Evolutionary conservation across 2,329 filamentous ascomycete species (phyloP), one percentile per base, ranked within the genome.

Genomic region (Trichoderma sp.): DNA sequence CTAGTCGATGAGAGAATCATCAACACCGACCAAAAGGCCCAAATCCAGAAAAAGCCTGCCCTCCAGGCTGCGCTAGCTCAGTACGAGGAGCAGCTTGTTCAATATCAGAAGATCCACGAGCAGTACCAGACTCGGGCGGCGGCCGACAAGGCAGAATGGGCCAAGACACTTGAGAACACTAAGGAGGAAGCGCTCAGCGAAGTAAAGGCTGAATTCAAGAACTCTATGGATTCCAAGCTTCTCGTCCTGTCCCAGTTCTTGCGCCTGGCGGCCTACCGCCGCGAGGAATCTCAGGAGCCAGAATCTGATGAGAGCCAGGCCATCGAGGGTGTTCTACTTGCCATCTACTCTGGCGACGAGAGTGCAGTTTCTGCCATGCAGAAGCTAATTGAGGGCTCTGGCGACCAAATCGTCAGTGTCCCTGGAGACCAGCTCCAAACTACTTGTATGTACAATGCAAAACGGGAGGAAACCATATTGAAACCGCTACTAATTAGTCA

Each of bases 331-430:
- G 89, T 93, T 39, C 84, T 96, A 69, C 84, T 94, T 58, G 86
- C 90, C 70, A 90, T 96, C 37, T 96, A 96, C 80, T 88, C 89
- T 56, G 93, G 92, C 58, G 91, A 95, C 75, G 87, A 91, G 72
- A 85, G 83, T 73, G 92, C 91, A 61, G 91, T 96, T 28, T 82
- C 87, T 66, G 88, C 91, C 68, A 93, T 93, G 81, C 80, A 92
- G 76, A 94, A 92, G 83, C 84, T 96, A 69, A 91, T 94, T 67
- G 85, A 92, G 69, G 92, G 91, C 39, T 85, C 87, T 30, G 84
- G 89, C 16, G 91, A 95, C 72, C 83, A 83, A 69, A 88, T 92
- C 2, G 80, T 83, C 72, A 90, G 87, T 72, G 90, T 91, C 32
- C 83, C 85, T 61, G 89, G 90, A 68, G 87, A 90, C 39, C 78